Evolutionary conservation across 108 stramenopile genomes (phyloP).

Genomic region (Aurantiochytrium sp.): DNA sequence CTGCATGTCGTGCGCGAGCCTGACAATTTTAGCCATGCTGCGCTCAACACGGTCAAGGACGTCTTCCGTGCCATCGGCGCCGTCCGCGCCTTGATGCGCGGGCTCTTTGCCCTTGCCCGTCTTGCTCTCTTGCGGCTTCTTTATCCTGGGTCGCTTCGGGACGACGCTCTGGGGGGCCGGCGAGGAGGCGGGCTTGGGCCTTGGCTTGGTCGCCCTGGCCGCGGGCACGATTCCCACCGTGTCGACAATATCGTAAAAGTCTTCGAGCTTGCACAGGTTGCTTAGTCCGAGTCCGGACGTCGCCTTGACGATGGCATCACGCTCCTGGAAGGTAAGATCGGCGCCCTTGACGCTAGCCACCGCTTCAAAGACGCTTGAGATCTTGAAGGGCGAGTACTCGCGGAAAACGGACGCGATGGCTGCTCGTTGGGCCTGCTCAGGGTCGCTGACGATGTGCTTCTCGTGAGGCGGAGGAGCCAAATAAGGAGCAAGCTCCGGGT

Average conservation of each 20-base stretch:
- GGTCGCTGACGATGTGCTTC: too few relatives aligned
- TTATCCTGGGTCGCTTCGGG: too few relatives aligned
- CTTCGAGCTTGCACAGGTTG: neutral
- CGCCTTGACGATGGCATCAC: neutral
- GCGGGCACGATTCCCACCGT: neutral
- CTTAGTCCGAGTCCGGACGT: neutral
- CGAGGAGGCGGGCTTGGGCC: too few relatives aligned
- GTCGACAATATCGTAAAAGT: neutral
- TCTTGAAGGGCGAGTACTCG: neutral
- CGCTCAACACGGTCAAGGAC: neutral
- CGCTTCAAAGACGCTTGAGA: neutral
- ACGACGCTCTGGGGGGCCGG: too few relatives aligned
- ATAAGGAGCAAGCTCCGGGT: neutral
- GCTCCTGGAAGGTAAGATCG: neutral
- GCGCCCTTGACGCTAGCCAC: neutral
- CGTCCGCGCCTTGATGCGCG: neutral
- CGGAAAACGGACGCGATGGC: neutral
- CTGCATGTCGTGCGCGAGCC: neutral
- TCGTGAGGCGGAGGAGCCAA: too few relatives aligned
- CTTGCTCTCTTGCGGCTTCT: too few relatives aligned
- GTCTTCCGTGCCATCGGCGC: neutral
- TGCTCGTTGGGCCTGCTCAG: neutral
- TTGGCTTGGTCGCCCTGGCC: too few relatives aligned
- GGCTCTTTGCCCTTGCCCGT: neutral
- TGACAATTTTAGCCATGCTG: neutral